A percentile compares a stretch with the other conserved stretches of the same genome.
Conservation (phyloP, 169 alveolate genomes). For the Pseudocohnilembus persalinus region DNA sequence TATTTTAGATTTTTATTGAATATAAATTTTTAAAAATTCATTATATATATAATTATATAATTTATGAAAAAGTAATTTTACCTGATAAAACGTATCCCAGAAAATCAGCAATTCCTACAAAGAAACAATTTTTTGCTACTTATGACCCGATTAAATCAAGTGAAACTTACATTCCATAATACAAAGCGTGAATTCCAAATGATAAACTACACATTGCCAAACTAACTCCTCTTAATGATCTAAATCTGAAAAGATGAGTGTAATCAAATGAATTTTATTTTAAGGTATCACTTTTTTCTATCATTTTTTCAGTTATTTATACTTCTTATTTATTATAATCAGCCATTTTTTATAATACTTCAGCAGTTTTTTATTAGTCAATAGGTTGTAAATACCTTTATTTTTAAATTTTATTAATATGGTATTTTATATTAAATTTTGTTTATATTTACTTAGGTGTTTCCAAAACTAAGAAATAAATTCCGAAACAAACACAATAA, state of each 20-base stretch:
- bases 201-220: not conserved
- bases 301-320: not conserved
- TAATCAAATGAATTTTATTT: not conserved
- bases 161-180: conserved; percentile 25
- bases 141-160: conserved; percentile 5
- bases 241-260: conserved; percentile 2
- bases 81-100: conserved; percentile 13
- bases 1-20: not conserved
- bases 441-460: conserved; percentile 2
- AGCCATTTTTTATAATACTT: conserved; percentile 17
- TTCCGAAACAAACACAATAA: not conserved
- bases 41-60: too few relatives aligned
- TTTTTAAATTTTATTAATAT: not conserved
- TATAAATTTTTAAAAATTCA: too few relatives aligned
- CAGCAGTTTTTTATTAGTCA: not conserved
- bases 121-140: conserved; percentile 1
- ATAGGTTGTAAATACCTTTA: conserved; percentile 1
- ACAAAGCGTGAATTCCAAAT: not conserved
- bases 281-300: not conserved
- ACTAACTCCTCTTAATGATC: not conserved
- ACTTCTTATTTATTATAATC: not conserved
- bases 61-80: not conserved
- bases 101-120: conserved; percentile 19
- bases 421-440: not conserved
- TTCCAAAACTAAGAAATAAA: not conserved